phyloP scores from a whole-genome alignment of 2,329 filamentous ascomycete genomes.

The Anthostomella pinea region DNA sequence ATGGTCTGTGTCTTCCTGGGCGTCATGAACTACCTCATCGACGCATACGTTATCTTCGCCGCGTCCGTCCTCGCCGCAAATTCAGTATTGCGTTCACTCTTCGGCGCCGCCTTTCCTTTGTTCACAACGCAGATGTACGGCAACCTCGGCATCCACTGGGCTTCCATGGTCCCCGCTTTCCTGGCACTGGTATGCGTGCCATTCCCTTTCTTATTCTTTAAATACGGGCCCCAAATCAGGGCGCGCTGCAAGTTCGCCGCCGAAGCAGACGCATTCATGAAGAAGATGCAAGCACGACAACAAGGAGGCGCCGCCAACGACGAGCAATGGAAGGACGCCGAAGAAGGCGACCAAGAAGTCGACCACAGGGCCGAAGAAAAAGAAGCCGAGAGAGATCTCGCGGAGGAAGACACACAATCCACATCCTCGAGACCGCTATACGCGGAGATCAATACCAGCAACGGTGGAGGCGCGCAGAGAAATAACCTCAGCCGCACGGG shows the following conservation, averaged over 20 bases:
- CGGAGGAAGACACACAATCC: too few species aligned
- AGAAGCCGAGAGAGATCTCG: too few species aligned
- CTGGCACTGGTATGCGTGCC: constrained; percentile 67
- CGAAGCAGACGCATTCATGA: too few species aligned
- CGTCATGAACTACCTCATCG: constrained; percentile 54
- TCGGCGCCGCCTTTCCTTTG: constrained; percentile 57
- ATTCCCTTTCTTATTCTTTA: constrained; percentile 71
- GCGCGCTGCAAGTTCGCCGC: constrained; percentile 65
- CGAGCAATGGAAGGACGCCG: too few species aligned
- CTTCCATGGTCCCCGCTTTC: constrained; percentile 68
- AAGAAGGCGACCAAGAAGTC: too few species aligned
- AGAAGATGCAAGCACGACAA: too few species aligned
- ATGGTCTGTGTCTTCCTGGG: constrained; percentile 52
- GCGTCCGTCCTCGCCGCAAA: constrained; percentile 58
- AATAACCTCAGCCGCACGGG: too few species aligned
- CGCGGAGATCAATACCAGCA: too few species aligned
- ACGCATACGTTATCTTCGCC: constrained; percentile 66
- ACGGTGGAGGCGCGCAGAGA: too few species aligned
- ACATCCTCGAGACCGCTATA: too few species aligned
- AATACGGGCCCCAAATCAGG: constrained; percentile 61
- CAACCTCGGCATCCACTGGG: constrained; percentile 70
- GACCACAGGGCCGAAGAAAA: too few species aligned
- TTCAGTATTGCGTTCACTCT: constrained; percentile 53
- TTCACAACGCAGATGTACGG: constrained; percentile 53
- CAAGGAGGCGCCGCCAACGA: too few species aligned